Conservation (phyloP, 108 stramenopile species). For the Discostella pseudostelligera region DNA sequence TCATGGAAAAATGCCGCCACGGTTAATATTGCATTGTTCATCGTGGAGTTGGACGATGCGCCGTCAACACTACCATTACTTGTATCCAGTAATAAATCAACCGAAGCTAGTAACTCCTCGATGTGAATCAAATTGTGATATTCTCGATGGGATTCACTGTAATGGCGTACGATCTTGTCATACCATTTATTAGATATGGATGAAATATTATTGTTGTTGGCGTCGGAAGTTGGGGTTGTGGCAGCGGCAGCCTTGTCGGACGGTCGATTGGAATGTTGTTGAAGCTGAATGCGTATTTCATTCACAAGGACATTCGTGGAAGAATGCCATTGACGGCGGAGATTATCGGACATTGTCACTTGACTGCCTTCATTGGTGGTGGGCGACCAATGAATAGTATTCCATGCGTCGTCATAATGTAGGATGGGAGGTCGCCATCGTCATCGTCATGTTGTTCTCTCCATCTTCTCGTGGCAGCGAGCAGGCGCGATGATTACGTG, state of each 20-base stretch:
- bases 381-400: no score
- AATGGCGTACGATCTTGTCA: constrained; percentile 46
- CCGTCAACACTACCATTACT: not conserved
- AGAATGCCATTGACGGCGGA: constrained; percentile 18
- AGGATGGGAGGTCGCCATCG: no score
- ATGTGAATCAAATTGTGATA: constrained; percentile 85
- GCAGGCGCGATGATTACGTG: no score
- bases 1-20: constrained; percentile 85
- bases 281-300: constrained; percentile 1
- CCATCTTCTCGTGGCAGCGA: no score
- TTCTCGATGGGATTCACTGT: constrained; percentile 52
- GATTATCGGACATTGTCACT: not conserved
- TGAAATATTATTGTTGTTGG: constrained; percentile 5
- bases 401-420: no score
- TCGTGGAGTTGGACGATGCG: no score
- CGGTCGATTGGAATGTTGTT: constrained; percentile 2
- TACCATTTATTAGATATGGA: constrained; percentile 51
- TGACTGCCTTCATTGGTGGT: no score
- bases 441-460: no score
- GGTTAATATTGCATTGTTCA: constrained; percentile 35
- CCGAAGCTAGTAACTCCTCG: constrained; percentile 63
- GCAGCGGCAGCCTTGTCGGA: no score
- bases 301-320: constrained; percentile 10
- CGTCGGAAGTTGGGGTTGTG: not conserved
- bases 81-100: constrained; percentile 36